Percentiles rank a stretch among this genome's conserved stretches.
These are phyloP conservation scores for Wallacemonas rigidus DNA, from an alignment of 208 protist species.

Conservation along the genomic window DNA sequence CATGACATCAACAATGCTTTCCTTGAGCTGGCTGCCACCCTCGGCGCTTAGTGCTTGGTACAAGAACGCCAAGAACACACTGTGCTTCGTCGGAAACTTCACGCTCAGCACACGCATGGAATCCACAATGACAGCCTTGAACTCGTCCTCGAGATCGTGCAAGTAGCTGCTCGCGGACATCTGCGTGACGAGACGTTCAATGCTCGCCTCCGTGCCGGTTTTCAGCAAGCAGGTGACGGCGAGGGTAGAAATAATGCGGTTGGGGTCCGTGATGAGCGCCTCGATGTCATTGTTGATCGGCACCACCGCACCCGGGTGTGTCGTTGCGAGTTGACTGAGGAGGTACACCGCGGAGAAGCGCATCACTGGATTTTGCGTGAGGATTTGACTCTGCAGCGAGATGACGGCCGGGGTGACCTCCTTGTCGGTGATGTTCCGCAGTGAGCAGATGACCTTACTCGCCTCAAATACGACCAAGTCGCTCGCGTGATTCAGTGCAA, in stretches of 20 bases:
- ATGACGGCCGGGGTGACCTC: conserved; percentile 93
- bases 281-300: conserved; percentile 97
- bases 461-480: conserved; percentile 98
- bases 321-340: conserved; percentile 89
- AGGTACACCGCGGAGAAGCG: conserved; percentile 95
- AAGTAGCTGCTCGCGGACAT: conserved; percentile 92
- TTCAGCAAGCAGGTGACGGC: conserved; percentile 98
- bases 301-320: conserved; percentile 84
- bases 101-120: conserved; percentile 93
- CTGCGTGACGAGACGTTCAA: conserved; percentile 97
- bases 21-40: conserved; percentile 94
- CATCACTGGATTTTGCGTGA: conserved; percentile 90
- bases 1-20: conserved; percentile 96
- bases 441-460: conserved; percentile 93
- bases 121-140: conserved; percentile 97
- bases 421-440: conserved; percentile 86
- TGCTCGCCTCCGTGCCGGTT: conserved; percentile 94
- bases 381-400: conserved; percentile 91
- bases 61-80: conserved; percentile 91
- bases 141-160: conserved; percentile 97
- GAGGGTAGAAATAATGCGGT: conserved; percentile 97
- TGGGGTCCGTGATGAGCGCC: conserved; percentile 93
- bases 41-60: conserved; percentile 83
- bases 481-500: conserved; percentile 89
- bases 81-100: conserved; percentile 95